These are phyloP conservation scores for Claviceps pazoutovae DNA, from an alignment of 2,329 filamentous ascomycete species.

Conservation along the genomic window DNA sequence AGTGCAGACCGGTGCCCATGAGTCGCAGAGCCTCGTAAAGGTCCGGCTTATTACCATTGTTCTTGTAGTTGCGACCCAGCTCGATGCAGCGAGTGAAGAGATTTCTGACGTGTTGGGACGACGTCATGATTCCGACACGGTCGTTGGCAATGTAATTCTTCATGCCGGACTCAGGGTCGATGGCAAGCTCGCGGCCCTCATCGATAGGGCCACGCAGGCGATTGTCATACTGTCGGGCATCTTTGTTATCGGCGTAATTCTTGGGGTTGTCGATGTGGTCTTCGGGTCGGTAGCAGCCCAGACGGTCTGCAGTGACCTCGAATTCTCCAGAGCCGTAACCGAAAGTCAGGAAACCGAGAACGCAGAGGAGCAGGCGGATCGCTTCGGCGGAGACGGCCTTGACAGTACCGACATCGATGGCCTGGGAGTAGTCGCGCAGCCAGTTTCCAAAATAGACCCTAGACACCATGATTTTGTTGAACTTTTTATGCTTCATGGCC, in stretches of 20 bases:
- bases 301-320: conserved; percentile 66
- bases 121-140: conserved; percentile 62
- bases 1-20: conserved; percentile 79
- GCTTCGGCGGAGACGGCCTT: conserved; percentile 84
- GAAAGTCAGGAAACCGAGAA: conserved; percentile 80
- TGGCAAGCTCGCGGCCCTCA: conserved; percentile 60
- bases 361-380: conserved; percentile 76
- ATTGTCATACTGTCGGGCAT: conserved; percentile 69
- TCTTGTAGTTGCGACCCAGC: conserved; percentile 58
- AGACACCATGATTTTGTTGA: conserved; percentile 75
- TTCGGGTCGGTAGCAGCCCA: conserved; percentile 75
- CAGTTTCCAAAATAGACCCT: conserved; percentile 95
- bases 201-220: conserved; percentile 73
- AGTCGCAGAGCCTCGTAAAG: conserved; percentile 77
- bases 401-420: conserved; percentile 82
- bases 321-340: conserved; percentile 76
- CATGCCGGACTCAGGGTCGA: conserved; percentile 63
- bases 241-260: conserved; percentile 80
- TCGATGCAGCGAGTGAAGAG: conserved; percentile 64
- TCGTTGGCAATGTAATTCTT: conserved; percentile 96
- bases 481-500: conserved; percentile 55
- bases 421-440: conserved; percentile 86
- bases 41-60: conserved; percentile 48
- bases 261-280: conserved; percentile 64
- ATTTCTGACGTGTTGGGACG: conserved; percentile 59